phyloP scores from a whole-genome alignment of 1,284 basidiomycete genomes.

The Microbotryum silenes-acaulis region DNA sequence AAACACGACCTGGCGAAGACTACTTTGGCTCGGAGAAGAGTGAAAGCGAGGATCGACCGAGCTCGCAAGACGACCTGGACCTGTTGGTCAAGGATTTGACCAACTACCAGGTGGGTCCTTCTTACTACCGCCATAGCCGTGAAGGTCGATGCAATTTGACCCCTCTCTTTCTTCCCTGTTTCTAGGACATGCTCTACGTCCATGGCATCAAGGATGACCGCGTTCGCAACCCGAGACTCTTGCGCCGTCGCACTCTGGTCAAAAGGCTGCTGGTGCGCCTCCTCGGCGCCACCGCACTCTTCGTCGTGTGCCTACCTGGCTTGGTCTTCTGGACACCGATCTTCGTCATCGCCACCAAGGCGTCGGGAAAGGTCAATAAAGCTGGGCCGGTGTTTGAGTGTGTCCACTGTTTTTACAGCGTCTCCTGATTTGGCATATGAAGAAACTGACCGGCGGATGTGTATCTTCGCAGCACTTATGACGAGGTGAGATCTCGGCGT shows the following conservation, averaged over 20 bases:
- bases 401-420: background rate
- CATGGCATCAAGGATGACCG: constrained; percentile 69
- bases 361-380: constrained; percentile 43
- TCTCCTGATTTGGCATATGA: background rate
- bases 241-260: constrained; percentile 52
- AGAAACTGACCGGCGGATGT: background rate
- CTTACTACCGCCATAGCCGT: background rate
- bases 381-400: constrained; percentile 31
- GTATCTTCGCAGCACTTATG: constrained; percentile 20
- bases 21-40: constrained; percentile 17
- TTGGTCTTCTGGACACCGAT: constrained; percentile 70
- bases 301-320: constrained; percentile 67
- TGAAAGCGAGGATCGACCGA: background rate
- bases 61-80: constrained; percentile 34
- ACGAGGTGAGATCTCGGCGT: constrained; percentile 17
- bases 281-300: constrained; percentile 56
- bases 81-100: constrained; percentile 53
- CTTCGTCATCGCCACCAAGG: constrained; percentile 58
- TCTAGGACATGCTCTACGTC: constrained; percentile 50
- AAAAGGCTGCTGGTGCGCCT: constrained; percentile 59
- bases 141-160: background rate
- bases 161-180: constrained; percentile 49
- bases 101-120: constrained; percentile 45
- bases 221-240: constrained; percentile 50
- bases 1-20: constrained; percentile 1